Evolutionary conservation across 2,329 filamentous ascomycete genomes (phyloP), one percentile per base, ranked within the genome.

Genomic region (Didymella pinodella): DNA sequence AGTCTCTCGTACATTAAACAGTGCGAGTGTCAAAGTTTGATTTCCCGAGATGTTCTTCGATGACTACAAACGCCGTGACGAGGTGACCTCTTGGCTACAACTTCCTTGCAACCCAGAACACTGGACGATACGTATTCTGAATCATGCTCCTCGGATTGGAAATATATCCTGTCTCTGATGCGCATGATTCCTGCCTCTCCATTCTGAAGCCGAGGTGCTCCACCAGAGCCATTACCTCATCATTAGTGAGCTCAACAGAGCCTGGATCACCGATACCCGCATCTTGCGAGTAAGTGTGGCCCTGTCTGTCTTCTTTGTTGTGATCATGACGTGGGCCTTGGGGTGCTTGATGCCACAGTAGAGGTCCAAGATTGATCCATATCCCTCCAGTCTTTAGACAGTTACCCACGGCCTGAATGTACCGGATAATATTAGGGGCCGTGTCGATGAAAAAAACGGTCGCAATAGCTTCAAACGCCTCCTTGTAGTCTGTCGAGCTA

Each of bases 371-470:
- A 71, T 99, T 99, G 72, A 97, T 85, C 82, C 96, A 91, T 4
- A 96, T 70, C 0, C 95, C 95, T 26, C 90, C 90, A 0, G 86
- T 82, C 65, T 85, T 87, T 48, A 99, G 84, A 70, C 93, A 96
- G 72, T 90, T 86, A 41, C 80, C 81, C 54, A 98, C 91, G 1
- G 93, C 89, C 73, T 96, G 88, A 32, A 99, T 86, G 73, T 99
- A 99, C 2, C 90, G 86, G 53, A 98, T 90, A 31, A 97, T 76
- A 74, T 99, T 98, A 1, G 94, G 93, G 2, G 95, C 95, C 1
- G 95, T 99, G 75, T 99, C 96, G 57, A 99, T 89, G 80, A 99
- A 99, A 80, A 98, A 99, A 11, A 97, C 91, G 2, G 90, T 92
- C 0, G 91, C 88, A 2, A 98, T 92, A 1, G 90, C 93, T 70